These are phyloP conservation scores for Rhamnella rubrinervis DNA, from an alignment of 331 rosid genomes.

Conservation along the genomic window DNA sequence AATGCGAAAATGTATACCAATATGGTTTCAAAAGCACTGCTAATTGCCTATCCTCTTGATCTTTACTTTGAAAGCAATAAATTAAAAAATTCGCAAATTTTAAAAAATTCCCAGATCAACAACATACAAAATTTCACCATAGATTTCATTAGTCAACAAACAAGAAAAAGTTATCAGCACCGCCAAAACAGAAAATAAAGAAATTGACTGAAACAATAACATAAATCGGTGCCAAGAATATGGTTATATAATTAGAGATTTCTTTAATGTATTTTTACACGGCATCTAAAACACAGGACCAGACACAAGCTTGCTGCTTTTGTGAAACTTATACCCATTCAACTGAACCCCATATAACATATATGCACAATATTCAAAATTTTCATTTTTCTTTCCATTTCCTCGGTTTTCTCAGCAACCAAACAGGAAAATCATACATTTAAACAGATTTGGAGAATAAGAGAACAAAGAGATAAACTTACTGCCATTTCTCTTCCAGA, in stretches of 20 bases:
- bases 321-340: not conserved
- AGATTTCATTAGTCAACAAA: not conserved
- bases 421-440: slow-evolving; percentile 20
- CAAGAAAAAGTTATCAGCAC: not conserved
- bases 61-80: slow-evolving; percentile 2
- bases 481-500: slow-evolving; percentile 69
- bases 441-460: not conserved
- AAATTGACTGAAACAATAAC: not conserved
- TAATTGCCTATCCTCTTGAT: not conserved
- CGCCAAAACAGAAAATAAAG: not conserved
- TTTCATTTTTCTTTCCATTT: not conserved
- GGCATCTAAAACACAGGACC: not conserved
- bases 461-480: slow-evolving; percentile 27
- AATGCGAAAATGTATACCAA: slow-evolving; percentile 12
- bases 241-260: not conserved
- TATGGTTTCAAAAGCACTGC: not conserved
- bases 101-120: slow-evolving; percentile 15
- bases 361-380: not conserved
- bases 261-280: not conserved
- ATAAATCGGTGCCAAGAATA: not conserved
- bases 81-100: not conserved
- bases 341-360: not conserved
- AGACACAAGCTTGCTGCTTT: not conserved
- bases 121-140: not conserved
- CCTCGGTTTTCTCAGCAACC: slow-evolving; percentile 19